Conservation (phyloP, 108 stramenopile species). For the Heterococcus sp. region DNA sequence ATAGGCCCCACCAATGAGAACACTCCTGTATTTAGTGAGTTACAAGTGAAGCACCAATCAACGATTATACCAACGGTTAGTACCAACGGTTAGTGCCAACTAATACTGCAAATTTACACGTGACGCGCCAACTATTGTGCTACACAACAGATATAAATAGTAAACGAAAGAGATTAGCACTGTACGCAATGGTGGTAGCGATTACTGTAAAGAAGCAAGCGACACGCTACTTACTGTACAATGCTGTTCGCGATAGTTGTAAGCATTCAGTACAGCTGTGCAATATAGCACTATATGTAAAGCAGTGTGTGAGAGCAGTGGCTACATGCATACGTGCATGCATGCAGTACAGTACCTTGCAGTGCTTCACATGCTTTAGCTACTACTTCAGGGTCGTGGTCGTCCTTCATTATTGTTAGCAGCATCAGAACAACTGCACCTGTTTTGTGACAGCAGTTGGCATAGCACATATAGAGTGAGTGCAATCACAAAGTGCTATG, state of each 20-base stretch:
- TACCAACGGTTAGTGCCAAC: not conserved
- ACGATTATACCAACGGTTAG: not conserved
- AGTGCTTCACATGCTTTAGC: not conserved
- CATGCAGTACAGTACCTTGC: not conserved
- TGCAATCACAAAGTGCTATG: too few species aligned
- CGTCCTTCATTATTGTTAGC: constrained; percentile 70
- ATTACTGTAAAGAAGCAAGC: not conserved
- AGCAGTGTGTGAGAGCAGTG: not conserved
- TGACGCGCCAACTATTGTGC: not conserved
- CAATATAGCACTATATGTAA: not conserved
- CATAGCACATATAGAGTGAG: too few species aligned
- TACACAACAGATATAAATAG: not conserved
- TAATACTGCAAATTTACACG: not conserved
- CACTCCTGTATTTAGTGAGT: not conserved
- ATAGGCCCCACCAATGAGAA: not conserved
- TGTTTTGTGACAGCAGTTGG: too few species aligned
- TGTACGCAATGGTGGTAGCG: too few species aligned
- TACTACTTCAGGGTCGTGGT: constrained; percentile 63
- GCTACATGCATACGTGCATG: not conserved
- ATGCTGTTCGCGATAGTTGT: too few species aligned
- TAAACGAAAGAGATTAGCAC: too few species aligned
- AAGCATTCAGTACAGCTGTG: too few species aligned
- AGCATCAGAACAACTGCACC: constrained; percentile 73
- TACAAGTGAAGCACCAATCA: not conserved
- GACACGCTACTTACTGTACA: too few species aligned